Evolutionary conservation across 1,139 yeast species (phyloP), one percentile per base, ranked within the genome.

Genomic region (Hyphopichia khmerensis): DNA sequence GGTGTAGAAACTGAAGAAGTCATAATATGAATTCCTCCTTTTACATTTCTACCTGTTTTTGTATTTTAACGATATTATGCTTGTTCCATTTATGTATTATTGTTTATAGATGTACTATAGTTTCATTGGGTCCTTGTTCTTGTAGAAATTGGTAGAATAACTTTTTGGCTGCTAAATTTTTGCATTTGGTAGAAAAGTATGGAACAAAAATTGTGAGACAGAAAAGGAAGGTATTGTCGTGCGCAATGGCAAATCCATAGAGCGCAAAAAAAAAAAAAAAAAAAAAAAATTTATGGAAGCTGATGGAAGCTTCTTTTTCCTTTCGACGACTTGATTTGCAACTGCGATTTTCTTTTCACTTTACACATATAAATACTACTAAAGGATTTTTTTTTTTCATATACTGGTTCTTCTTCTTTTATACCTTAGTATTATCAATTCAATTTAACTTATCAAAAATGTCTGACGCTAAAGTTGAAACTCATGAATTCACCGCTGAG

Each of bases 401-500:
- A n/a, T n/a, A n/a, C n/a, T n/a, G n/a, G n/a, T n/a, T n/a, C 5
- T 18, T 18, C 14, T 33, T 18, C 18, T 18, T 13, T 10, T 21
- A 33, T 29, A n/a, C n/a, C n/a, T 29, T 14, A 31, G 34, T 32
- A 13, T 32, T 17, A 7, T 17, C 27, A 3, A 15, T 8, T 27
- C 5, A 27, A 27, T 27, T n/a, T 14, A 8, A 14, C 13, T 29
- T 29, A n/a, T 14, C 5, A 6, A 46, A 35, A 35, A 83, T 82
- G 90, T 72, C 87, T 55, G 77, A 75, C 64, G 53, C 65, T 46
- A 79, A 80, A 64, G 71, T 80, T 64, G 95, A 87, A 79, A 84
- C 95, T 48, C 89, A 82, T 69, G 99, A 93, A 80, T 93, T 93
- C 78, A 96, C 96, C 72, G 99, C 99, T 82, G 99, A 93, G 90